These are phyloP conservation scores for Herpotrichia juniperi DNA, from an alignment of 2,329 filamentous ascomycete genomes.

Conservation along the genomic window DNA sequence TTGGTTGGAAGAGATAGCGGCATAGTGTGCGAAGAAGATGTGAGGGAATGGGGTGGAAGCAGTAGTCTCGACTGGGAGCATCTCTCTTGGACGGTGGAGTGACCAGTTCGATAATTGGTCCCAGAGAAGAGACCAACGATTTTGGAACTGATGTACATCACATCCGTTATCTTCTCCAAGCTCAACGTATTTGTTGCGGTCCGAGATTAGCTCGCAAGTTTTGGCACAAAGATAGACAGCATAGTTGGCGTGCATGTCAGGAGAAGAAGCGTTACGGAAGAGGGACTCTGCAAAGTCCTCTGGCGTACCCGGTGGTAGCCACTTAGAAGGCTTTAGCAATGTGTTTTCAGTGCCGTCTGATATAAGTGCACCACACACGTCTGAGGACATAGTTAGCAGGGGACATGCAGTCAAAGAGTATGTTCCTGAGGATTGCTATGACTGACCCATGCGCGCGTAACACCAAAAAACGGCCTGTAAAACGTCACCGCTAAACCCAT, in stretches of 20 bases:
- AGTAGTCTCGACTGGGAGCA: slow-evolving; percentile 54
- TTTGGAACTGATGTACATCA: slow-evolving; percentile 47
- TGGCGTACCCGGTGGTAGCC: slow-evolving; percentile 46
- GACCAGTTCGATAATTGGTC: slow-evolving; percentile 58
- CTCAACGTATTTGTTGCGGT: slow-evolving; percentile 57
- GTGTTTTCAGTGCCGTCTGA: slow-evolving; percentile 55
- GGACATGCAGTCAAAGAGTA: not conserved
- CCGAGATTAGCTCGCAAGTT: slow-evolving; percentile 56
- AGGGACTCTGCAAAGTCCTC: slow-evolving; percentile 31
- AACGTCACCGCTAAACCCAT: slow-evolving; percentile 57
- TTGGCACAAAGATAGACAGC: slow-evolving; percentile 57
- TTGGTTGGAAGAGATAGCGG: slow-evolving; percentile 63
- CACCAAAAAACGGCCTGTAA: slow-evolving; percentile 62
- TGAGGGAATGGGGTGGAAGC: slow-evolving; percentile 56
- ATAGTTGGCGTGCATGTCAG: slow-evolving; percentile 59
- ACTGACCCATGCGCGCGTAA: slow-evolving; percentile 58
- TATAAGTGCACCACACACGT: slow-evolving; percentile 60
- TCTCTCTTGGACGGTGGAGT: slow-evolving; percentile 52
- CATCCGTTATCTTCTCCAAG: slow-evolving; percentile 55
- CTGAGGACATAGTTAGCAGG: slow-evolving; percentile 21
- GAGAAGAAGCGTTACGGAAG: slow-evolving; percentile 43
- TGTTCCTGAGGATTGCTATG: not conserved
- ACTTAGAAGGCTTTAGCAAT: slow-evolving; percentile 55
- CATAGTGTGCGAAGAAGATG: slow-evolving; percentile 60
- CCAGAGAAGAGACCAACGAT: slow-evolving; percentile 58